A percentile compares a stretch with the other conserved stretches of the same genome.
Evolutionary conservation across 805 yeast genomes (phyloP).

Genomic region (Danielia oregonensis): DNA sequence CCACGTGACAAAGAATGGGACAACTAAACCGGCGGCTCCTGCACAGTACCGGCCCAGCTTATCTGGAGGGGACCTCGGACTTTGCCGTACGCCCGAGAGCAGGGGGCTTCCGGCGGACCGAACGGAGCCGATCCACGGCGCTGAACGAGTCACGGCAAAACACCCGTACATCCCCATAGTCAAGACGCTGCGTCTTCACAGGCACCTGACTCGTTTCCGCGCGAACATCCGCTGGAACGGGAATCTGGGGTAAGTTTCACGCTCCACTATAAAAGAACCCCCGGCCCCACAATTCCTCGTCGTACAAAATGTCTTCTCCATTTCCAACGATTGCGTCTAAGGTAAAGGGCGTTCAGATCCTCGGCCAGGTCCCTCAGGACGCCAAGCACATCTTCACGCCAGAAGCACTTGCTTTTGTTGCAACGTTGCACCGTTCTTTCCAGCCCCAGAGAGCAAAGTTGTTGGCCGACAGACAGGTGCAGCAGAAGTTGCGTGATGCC

Average conservation of each 20-base stretch:
- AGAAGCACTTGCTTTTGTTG: conserved; percentile 67
- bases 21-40: too few species aligned
- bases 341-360: conserved; percentile 50
- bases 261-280: conserved; percentile 7
- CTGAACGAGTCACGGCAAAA: not conserved
- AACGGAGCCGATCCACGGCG: not conserved
- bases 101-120: not conserved
- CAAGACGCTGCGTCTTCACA: conserved; percentile 6
- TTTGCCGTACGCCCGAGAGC: conserved; percentile 7
- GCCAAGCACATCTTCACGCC: conserved; percentile 54
- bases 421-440: conserved; percentile 70
- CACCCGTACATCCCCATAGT: conserved; percentile 11
- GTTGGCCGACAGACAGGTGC: conserved; percentile 56
- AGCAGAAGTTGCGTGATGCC: conserved; percentile 58
- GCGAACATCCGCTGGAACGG: conserved; percentile 13
- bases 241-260: conserved; percentile 12
- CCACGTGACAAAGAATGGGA: too few species aligned
- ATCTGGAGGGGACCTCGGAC: conserved; percentile 1
- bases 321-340: conserved; percentile 43
- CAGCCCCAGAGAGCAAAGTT: conserved; percentile 56
- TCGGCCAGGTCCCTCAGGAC: conserved; percentile 47
- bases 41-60: not conserved
- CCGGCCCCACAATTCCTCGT: not conserved
- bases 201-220: conserved; percentile 15
- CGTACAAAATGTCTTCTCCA: conserved; percentile 26